Evolutionary conservation across 75 land plant species (phyloP), one percentile per base, ranked within the genome.

Genomic region (Pinus tabuliformis): DNA sequence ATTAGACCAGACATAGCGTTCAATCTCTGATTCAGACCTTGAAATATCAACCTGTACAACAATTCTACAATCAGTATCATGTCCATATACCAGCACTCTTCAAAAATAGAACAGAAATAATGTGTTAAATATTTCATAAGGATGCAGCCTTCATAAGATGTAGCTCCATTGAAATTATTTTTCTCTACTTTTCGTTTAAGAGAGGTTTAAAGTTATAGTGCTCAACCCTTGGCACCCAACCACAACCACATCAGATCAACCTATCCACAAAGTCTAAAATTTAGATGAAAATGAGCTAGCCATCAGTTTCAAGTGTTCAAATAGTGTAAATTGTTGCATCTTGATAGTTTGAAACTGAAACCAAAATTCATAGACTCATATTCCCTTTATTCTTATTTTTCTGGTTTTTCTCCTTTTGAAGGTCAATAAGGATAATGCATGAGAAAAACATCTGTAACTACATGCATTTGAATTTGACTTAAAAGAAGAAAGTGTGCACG

Each of bases 1-100:
- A 75, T 76, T 76, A 22, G 82, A 82, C 97, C 97, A 94, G 5
- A 92, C 91, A 75, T 83, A 83, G 11, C 77, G 59, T 58, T 88
- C 92, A 20, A 94, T 83, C 56, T 84, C 91, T 59, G 80, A 63
- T 36, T 70, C 78, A 28, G 60, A 21, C 9, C 52, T 80, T 17
- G 78, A 56, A 37, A n/a, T 49, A 64, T 37, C 30, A 11, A 52
- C 76, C 85, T 85, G 80, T n/a, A 72, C 4, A 42, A 36, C n/a
- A 39, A 65, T 49, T 49, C 9, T 2, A 24, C 36, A 75, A 26
- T 49, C 71, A 77, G 28, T 26, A 74, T 63, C 39, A 81, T n/a
- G 20, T 7, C 49, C 71, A 26, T 36, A 14, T 20, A 42, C 21
- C 30, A n/a, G 71, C 52, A 68, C 52, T 42, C 71, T 8, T 22